A percentile compares a stretch with the other conserved stretches of the same genome.
phyloP scores from a whole-genome alignment of 768 basidiomycete genomes.

The Mrakia hoshinonis region DNA sequence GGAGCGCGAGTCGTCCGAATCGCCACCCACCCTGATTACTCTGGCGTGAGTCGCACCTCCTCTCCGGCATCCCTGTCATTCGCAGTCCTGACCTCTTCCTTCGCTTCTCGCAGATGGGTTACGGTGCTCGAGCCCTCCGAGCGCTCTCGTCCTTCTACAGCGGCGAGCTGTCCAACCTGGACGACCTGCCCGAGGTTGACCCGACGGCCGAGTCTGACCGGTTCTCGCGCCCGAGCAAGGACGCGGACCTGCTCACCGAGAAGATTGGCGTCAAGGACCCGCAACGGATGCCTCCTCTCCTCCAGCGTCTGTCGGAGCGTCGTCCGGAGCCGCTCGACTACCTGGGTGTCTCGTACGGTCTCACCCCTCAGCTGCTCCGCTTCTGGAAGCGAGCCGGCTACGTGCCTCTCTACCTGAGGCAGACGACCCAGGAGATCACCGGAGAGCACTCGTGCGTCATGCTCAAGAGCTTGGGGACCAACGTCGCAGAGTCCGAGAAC shows the following conservation, averaged over 20 bases:
- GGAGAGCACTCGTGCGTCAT: constrained; percentile 96
- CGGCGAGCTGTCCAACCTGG: constrained; percentile 80
- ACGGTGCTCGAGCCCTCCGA: constrained; percentile 80
- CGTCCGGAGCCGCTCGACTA: constrained; percentile 88
- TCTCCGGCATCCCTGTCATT: not conserved
- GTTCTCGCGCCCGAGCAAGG: constrained; percentile 25
- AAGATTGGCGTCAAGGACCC: constrained; percentile 60
- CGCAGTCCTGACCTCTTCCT: not conserved
- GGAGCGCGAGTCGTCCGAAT: constrained; percentile 87
- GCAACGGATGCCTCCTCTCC: constrained; percentile 77
- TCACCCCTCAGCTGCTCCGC: constrained; percentile 74
- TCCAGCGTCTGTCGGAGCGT: constrained; percentile 79
- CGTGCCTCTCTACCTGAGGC: constrained; percentile 82
- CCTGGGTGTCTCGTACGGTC: constrained; percentile 89
- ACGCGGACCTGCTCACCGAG: constrained; percentile 63
- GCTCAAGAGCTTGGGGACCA: constrained; percentile 61
- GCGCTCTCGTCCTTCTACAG: constrained; percentile 82
- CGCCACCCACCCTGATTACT: constrained; percentile 92
- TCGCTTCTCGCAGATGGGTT: constrained; percentile 68
- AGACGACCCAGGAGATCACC: constrained; percentile 87
- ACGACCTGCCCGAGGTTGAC: constrained; percentile 51
- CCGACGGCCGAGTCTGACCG: constrained; percentile 42
- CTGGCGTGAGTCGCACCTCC: constrained; percentile 52
- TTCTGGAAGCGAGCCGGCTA: constrained; percentile 97
- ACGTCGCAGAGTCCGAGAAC: constrained; percentile 58